Evolutionary conservation across 2,329 filamentous ascomycete genomes (phyloP), one percentile per base, ranked within the genome.

Genomic region (Botrytis galanthina): DNA sequence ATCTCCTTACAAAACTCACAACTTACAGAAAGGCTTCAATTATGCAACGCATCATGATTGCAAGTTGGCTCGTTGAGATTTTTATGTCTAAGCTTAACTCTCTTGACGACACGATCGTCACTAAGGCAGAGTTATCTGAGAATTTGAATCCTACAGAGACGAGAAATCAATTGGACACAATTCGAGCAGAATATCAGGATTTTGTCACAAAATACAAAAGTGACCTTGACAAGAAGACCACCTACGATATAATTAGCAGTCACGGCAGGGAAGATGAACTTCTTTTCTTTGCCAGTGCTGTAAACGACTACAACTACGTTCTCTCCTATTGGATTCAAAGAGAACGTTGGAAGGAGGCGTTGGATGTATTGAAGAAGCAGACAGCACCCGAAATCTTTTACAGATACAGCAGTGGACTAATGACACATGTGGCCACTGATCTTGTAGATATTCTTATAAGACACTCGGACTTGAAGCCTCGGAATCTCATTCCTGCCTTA

Each of bases 61-160:
- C 95, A 2, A 95, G 92, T 77, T 99, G 96, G 96, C 87, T 99
- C 61, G 87, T 98, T 16, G 96, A 99, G 82, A 88, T 98, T 2
- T 99, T 95, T 82, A 99, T 99, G 94, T 93, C 94, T 8, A 98
- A 97, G 83, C 87, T 99, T 60, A 98, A 99, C 81, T 92, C 93
- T 4, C 87, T 99, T 5, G 96, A 99, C 80, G 96, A 99, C 82
- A 95, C 93, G 4, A 95, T 98, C 76, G 92, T 95, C 57, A 97
- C 95, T 0, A 93, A 93, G 79, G 93, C 94, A 0, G 94, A 97
- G 81, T 83, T 95, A 35, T 88, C 90, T 0, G 93, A 94, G 75
- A 89, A 88, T 48, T 85, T 91, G 59, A 93, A 91, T 78, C 88
- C 91, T 0, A 87, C 88, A 3, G 91, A 95, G 74, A 92, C 91